Percentiles rank a stretch among this genome's conserved stretches.
Conservation (phyloP, 1,284 basidiomycete genomes). For the Marasmius oreades region DNA sequence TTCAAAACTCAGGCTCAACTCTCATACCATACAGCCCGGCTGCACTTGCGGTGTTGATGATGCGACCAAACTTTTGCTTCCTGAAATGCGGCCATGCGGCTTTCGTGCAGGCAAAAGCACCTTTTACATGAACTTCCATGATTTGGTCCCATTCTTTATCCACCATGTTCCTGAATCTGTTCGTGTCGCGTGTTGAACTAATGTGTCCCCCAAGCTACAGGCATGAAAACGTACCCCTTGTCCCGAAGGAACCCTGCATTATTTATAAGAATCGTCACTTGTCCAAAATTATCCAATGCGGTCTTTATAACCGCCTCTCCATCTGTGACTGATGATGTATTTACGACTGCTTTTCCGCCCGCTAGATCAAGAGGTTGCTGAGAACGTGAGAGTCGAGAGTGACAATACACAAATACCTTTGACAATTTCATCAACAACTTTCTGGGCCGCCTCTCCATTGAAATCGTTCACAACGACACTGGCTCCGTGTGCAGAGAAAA, state of each 20-base stretch:
- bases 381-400: slow-evolving; percentile 5
- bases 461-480: slow-evolving; percentile 97
- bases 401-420: slow-evolving; percentile 49
- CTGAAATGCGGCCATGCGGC: slow-evolving; percentile 97
- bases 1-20: background rate
- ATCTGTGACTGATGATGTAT: slow-evolving; percentile 88
- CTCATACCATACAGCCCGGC: slow-evolving; percentile 76
- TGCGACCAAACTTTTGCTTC: slow-evolving; percentile 90
- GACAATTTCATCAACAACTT: slow-evolving; percentile 89
- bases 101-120: slow-evolving; percentile 92
- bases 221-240: slow-evolving; percentile 54
- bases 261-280: slow-evolving; percentile 85
- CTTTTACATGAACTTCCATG: slow-evolving; percentile 90
- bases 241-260: slow-evolving; percentile 95
- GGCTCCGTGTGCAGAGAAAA: slow-evolving; percentile 89
- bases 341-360: slow-evolving; percentile 84
- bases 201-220: background rate
- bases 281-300: slow-evolving; percentile 86
- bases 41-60: slow-evolving; percentile 91
- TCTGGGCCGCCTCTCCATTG: slow-evolving; percentile 84
- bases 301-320: slow-evolving; percentile 86
- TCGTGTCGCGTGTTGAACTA: background rate
- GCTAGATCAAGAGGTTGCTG: slow-evolving; percentile 39
- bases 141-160: slow-evolving; percentile 89
- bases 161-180: slow-evolving; percentile 88